A percentile compares a stretch with the other conserved stretches of the same genome.
These are phyloP conservation scores for Fusarium zealandicum DNA, from an alignment of 2,329 filamentous ascomycete species.

Conservation along the genomic window DNA sequence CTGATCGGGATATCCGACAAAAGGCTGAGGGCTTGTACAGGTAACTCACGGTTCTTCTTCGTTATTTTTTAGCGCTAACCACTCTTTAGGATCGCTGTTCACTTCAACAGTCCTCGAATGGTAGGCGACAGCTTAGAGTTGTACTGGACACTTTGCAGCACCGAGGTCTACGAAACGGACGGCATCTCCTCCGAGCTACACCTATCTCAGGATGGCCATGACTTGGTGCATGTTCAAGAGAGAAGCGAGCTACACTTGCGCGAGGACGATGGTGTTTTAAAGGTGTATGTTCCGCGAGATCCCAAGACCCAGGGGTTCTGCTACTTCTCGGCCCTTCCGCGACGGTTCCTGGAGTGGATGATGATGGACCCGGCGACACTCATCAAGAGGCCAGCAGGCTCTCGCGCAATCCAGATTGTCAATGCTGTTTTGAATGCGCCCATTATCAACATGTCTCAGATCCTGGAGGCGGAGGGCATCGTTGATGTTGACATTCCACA, in stretches of 20 bases:
- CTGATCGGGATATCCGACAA: constrained; percentile 38
- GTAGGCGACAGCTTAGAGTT: constrained; percentile 7
- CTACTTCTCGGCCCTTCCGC: constrained; percentile 40
- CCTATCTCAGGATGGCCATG: constrained; percentile 40
- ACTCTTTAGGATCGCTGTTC: constrained; percentile 28
- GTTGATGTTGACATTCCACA: constrained; percentile 21
- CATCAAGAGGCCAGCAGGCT: not conserved
- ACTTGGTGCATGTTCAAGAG: constrained; percentile 25
- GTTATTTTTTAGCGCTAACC: rapidly evolving
- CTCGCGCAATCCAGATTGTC: constrained; percentile 19
- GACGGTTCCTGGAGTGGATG: constrained; percentile 45
- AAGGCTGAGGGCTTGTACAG: constrained; percentile 45
- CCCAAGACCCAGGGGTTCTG: constrained; percentile 39
- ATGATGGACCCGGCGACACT: constrained; percentile 42
- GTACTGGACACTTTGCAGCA: constrained; percentile 16
- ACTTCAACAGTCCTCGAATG: constrained; percentile 32
- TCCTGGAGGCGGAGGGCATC: constrained; percentile 33
- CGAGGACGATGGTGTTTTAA: constrained; percentile 31
- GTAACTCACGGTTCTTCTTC: constrained; percentile 26
- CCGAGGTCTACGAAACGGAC: constrained; percentile 43
- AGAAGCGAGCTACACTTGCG: constrained; percentile 42
- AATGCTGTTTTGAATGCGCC: constrained; percentile 25
- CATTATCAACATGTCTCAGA: constrained; percentile 23
- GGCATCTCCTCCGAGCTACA: constrained; percentile 41
- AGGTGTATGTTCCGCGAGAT: constrained; percentile 45